A percentile compares a stretch with the other conserved stretches of the same genome.
Conservation (phyloP, 2,329 filamentous ascomycete species). For the Xylariaceae sp. region DNA sequence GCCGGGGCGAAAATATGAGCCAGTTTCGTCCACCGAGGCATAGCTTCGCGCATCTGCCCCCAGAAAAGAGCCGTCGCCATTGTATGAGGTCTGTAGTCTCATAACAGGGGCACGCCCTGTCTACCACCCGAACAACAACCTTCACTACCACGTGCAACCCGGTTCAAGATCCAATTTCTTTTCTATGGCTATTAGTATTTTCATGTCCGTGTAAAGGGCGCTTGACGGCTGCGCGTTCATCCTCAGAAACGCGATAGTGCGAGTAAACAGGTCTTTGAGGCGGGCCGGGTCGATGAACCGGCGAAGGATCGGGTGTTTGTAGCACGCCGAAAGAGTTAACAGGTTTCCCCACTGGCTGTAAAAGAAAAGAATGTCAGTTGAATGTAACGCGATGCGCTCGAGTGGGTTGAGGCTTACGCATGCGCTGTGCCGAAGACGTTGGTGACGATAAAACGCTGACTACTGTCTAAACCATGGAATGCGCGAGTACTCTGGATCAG, state of each 20-base stretch:
- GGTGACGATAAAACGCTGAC: slow-evolving; percentile 74
- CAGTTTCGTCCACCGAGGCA: too few relatives aligned
- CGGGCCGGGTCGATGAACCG: slow-evolving; percentile 52
- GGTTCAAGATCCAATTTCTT: slow-evolving; percentile 32
- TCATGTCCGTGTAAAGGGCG: slow-evolving; percentile 67
- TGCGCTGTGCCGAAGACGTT: slow-evolving; percentile 94
- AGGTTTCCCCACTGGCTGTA: slow-evolving; percentile 95
- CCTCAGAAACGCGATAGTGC: slow-evolving; percentile 73
- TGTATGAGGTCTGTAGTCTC: too few relatives aligned
- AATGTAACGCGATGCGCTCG: background rate
- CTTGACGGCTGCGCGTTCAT: slow-evolving; percentile 69
- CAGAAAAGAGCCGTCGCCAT: too few relatives aligned
- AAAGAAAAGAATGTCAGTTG: slow-evolving; percentile 3
- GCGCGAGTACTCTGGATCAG: slow-evolving; percentile 81
- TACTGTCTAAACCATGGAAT: slow-evolving; percentile 62
- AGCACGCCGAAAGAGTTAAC: slow-evolving; percentile 80
- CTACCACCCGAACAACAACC: too few relatives aligned
- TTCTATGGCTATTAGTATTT: slow-evolving; percentile 60
- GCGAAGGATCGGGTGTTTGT: slow-evolving; percentile 59
- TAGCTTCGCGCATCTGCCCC: too few relatives aligned
- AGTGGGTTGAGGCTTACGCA: slow-evolving; percentile 64
- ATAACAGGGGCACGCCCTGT: too few relatives aligned
- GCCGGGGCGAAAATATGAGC: too few relatives aligned
- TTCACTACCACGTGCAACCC: too few relatives aligned
- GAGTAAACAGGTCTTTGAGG: slow-evolving; percentile 59